phyloP scores from a whole-genome alignment of 306 rosid species.

The Astragalus membranaceus region DNA sequence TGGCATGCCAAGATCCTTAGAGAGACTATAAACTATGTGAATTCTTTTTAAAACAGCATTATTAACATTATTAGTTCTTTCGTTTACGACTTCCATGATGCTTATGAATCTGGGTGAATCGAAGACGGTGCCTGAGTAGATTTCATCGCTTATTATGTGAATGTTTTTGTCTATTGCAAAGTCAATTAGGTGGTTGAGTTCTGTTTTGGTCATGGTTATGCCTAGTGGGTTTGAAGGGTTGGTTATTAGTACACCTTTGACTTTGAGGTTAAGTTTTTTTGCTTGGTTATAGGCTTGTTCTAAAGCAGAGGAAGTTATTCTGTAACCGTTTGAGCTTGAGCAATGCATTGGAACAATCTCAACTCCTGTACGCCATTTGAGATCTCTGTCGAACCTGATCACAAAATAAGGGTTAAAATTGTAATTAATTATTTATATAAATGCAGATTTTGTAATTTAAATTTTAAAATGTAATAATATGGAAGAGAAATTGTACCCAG shows the following conservation, averaged over 20 bases:
- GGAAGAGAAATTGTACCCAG: slow-evolving; percentile 43
- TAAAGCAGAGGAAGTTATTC: slow-evolving; percentile 50
- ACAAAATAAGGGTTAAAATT: background rate
- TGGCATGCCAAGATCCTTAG: slow-evolving; percentile 67
- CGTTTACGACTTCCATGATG: slow-evolving; percentile 34
- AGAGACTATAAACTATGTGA: slow-evolving; percentile 70
- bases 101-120: slow-evolving; percentile 43
- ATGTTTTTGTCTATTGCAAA: slow-evolving; percentile 41
- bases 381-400: slow-evolving; percentile 74
- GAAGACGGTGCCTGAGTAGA: slow-evolving; percentile 72
- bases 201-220: slow-evolving; percentile 45
- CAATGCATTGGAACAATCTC: slow-evolving; percentile 76
- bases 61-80: background rate
- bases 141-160: slow-evolving; percentile 77
- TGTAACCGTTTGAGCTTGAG: slow-evolving; percentile 62
- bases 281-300: slow-evolving; percentile 58
- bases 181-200: slow-evolving; percentile 43
- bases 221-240: slow-evolving; percentile 91
- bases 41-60: slow-evolving; percentile 17
- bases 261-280: slow-evolving; percentile 32
- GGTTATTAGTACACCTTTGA: slow-evolving; percentile 69
- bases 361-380: slow-evolving; percentile 73
- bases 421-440: too few relatives aligned
- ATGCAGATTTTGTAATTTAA: too few relatives aligned
- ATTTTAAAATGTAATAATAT: too few relatives aligned